These are phyloP conservation scores for Musa beccarii DNA, from an alignment of 176 grass and related monocot genomes.

Conservation along the genomic window DNA sequence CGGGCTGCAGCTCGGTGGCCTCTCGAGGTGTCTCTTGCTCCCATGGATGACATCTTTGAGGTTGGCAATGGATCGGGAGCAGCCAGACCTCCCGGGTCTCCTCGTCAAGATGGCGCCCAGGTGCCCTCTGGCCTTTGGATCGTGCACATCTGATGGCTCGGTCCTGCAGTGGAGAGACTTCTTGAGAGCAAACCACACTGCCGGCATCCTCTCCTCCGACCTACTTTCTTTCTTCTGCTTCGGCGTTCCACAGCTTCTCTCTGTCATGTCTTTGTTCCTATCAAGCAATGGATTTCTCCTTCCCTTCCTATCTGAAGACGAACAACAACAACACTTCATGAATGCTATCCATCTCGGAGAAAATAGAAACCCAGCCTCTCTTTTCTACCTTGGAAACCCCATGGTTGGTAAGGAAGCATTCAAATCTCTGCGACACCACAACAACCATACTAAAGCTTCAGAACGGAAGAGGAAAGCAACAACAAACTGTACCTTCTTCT, in stretches of 20 bases:
- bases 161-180: slow-evolving; percentile 92
- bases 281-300: background rate
- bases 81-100: slow-evolving; percentile 51
- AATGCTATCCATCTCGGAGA: background rate
- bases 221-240: slow-evolving; percentile 19
- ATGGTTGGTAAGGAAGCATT: background rate
- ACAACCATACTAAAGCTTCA: background rate
- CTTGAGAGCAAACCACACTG: slow-evolving; percentile 83
- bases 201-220: slow-evolving; percentile 41
- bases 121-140: slow-evolving; percentile 48
- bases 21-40: slow-evolving; percentile 83
- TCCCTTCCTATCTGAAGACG: background rate
- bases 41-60: slow-evolving; percentile 94
- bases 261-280: no score
- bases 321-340: background rate
- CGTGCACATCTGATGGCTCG: slow-evolving; percentile 70
- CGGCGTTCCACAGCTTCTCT: slow-evolving; percentile 7
- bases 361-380: background rate
- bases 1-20: slow-evolving; percentile 74
- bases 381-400: background rate
- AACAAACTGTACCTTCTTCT: no score
- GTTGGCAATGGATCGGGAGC: slow-evolving; percentile 90
- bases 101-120: slow-evolving; percentile 54
- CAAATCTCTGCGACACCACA: background rate
- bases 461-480: no score